Conservation (phyloP, 345 rosid genomes). For the Syzygium aromaticum region DNA sequence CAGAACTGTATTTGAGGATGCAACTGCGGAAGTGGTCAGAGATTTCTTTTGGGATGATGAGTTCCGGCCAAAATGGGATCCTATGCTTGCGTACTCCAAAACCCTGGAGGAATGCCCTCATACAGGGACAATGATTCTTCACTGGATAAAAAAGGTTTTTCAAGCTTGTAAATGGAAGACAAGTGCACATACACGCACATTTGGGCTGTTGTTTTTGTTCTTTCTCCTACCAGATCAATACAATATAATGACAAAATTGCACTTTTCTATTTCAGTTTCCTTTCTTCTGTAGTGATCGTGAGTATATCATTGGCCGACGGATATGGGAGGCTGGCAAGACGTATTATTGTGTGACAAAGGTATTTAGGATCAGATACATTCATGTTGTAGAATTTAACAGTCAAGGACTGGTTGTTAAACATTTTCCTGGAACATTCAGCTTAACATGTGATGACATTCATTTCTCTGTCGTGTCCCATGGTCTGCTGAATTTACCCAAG, state of each 20-base stretch:
- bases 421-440: neutral
- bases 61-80: constrained; percentile 92
- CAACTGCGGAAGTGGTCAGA: constrained; percentile 76
- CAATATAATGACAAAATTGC: neutral
- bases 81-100: constrained; percentile 71
- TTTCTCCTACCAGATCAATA: neutral
- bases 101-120: constrained; percentile 63
- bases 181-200: neutral
- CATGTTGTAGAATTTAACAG: neutral
- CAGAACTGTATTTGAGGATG: constrained; percentile 92
- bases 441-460: neutral
- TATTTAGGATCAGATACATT: constrained; percentile 5
- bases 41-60: constrained; percentile 99
- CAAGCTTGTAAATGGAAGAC: neutral
- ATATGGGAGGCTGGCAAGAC: constrained; percentile 85
- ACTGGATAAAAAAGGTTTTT: constrained; percentile 83
- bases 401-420: neutral
- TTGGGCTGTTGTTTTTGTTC: neutral
- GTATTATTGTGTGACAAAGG: constrained; percentile 89
- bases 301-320: constrained; percentile 80
- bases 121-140: constrained; percentile 66
- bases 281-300: constrained; percentile 93
- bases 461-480: neutral
- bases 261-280: constrained; percentile 63
- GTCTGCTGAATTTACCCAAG: neutral